A percentile compares a stretch with the other conserved stretches of the same genome.
Conservation (phyloP, 371 early-diverging fungal genomes). For the Nematocida sp. region DNA sequence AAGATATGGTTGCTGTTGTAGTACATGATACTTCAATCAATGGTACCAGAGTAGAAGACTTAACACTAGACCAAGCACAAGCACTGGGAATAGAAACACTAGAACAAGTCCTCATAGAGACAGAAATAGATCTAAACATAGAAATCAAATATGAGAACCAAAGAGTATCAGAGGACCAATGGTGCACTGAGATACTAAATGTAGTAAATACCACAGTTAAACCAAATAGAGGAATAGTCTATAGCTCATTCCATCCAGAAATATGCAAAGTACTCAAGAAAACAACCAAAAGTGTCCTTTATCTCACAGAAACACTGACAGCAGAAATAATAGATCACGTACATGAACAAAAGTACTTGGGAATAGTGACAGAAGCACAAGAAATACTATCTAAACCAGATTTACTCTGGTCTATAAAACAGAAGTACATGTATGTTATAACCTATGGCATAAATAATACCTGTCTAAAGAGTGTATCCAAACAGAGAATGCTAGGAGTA, state of each 20-base stretch:
- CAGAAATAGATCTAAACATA: conserved; percentile 25
- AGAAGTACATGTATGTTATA: neutral
- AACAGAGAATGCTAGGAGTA: conserved; percentile 17
- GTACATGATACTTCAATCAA: neutral
- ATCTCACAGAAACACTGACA: conserved; percentile 20
- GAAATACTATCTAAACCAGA: neutral
- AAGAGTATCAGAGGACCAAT: neutral
- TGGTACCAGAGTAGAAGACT: neutral
- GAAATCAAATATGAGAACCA: conserved; percentile 38
- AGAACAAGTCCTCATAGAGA: neutral
- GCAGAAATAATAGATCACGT: neutral
- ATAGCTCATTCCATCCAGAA: conserved; percentile 29
- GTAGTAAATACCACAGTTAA: neutral
- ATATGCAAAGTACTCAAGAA: conserved; percentile 9
- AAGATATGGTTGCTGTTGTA: conserved; percentile 3
- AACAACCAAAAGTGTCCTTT: neutral
- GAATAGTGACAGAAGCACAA: conserved; percentile 40
- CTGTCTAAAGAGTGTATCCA: neutral
- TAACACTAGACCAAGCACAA: neutral
- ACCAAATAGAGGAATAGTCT: conserved; percentile 1
- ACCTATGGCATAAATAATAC: conserved; percentile 31
- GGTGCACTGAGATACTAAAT: neutral
- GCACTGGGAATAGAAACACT: neutral
- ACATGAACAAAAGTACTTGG: neutral
- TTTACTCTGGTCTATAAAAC: neutral